These are phyloP conservation scores for Tubosaeta sp. DNA, from an alignment of 768 basidiomycete species.

Conservation along the genomic window DNA sequence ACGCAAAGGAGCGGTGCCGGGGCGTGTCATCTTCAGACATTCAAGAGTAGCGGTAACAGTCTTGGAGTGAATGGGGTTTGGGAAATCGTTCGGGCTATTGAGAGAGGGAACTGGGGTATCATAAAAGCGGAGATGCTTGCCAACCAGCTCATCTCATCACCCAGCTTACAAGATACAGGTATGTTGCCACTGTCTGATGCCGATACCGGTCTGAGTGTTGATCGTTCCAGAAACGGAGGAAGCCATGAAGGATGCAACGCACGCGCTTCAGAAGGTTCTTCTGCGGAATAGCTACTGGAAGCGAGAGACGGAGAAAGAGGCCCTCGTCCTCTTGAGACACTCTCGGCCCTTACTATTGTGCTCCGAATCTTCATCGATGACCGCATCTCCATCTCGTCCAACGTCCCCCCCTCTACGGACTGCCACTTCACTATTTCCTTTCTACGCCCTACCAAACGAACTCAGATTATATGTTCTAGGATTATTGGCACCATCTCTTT, in stretches of 20 bases:
- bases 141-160: conserved; percentile 33
- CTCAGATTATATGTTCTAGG: conserved; percentile 55
- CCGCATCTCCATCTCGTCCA: conserved; percentile 10
- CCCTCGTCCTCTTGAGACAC: conserved; percentile 46
- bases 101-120: conserved; percentile 47
- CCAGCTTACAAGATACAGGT: conserved; percentile 6
- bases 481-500: conserved; percentile 52
- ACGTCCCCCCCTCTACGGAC: conserved; percentile 13
- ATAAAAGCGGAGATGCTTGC: conserved; percentile 45
- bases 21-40: conserved; percentile 40
- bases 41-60: conserved; percentile 56
- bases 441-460: conserved; percentile 50
- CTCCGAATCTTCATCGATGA: conserved; percentile 11
- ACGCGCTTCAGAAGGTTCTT: conserved; percentile 35
- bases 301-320: conserved; percentile 42
- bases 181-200: conserved; percentile 13
- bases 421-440: conserved; percentile 29
- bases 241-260: conserved; percentile 34
- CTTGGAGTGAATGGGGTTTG: conserved; percentile 46
- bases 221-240: conserved; percentile 16
- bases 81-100: conserved; percentile 45
- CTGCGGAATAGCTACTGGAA: conserved; percentile 48
- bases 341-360: conserved; percentile 46
- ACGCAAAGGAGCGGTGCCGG: conserved; percentile 8
- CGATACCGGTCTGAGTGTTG: background rate